These are phyloP conservation scores for Lepidium campestre DNA, from an alignment of 441 rosid genomes.

Conservation along the genomic window DNA sequence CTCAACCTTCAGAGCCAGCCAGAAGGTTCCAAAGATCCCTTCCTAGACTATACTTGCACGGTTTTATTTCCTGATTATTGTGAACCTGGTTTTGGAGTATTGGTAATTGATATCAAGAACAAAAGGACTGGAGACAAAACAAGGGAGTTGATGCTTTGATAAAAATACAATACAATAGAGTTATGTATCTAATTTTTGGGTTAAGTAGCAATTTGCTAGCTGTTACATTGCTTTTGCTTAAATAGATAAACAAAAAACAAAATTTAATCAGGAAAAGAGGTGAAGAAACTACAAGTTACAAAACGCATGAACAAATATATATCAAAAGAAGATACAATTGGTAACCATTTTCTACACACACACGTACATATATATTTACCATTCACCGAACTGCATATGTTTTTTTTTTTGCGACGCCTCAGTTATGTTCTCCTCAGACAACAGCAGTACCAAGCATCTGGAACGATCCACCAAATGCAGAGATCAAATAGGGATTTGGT, in stretches of 20 bases:
- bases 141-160: background rate
- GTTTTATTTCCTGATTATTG: background rate
- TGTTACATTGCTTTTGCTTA: constrained; percentile 7
- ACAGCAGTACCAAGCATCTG: constrained; percentile 14
- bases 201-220: background rate
- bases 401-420: background rate
- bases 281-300: constrained; percentile 3
- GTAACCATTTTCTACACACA: constrained; percentile 13
- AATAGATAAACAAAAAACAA: background rate
- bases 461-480: constrained; percentile 7
- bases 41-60: background rate
- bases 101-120: background rate
- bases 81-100: background rate
- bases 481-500: background rate
- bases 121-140: background rate
- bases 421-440: constrained; percentile 17
- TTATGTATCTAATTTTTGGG: background rate
- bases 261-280: background rate
- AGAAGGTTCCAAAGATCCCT: background rate
- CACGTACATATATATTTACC: constrained; percentile 1
- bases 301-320: constrained; percentile 8
- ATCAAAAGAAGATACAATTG: background rate
- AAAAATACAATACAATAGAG: background rate
- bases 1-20: background rate
- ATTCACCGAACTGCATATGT: background rate